These are phyloP conservation scores for Fremontodendron californicum DNA, from an alignment of 345 rosid species.

Conservation along the genomic window DNA sequence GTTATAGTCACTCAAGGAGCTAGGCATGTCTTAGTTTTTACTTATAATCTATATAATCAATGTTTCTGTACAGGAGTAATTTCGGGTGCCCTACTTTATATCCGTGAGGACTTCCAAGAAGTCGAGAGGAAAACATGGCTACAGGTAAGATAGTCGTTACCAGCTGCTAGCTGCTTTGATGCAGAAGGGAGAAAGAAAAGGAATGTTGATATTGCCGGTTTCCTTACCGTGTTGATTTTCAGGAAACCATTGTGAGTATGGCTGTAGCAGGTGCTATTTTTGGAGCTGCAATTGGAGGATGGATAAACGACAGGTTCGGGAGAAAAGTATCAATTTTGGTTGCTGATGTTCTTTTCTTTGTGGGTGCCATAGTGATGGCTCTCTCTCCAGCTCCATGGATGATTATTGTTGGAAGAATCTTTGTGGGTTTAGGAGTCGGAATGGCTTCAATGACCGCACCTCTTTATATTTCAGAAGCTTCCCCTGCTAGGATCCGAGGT, in stretches of 20 bases:
- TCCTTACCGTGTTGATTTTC: background rate
- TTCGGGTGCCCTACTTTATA: background rate
- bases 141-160: slow-evolving; percentile 35
- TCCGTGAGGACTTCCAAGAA: slow-evolving; percentile 40
- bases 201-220: background rate
- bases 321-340: slow-evolving; percentile 53
- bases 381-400: slow-evolving; percentile 63
- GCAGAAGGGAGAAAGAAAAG: background rate
- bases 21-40: background rate
- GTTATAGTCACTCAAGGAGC: background rate
- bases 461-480: no score
- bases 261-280: slow-evolving; percentile 82
- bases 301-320: slow-evolving; percentile 68
- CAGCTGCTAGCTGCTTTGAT: no score
- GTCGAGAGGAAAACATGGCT: slow-evolving; percentile 65
- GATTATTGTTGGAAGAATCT: slow-evolving; percentile 60
- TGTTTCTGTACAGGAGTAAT: background rate
- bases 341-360: slow-evolving; percentile 58
- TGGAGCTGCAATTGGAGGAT: slow-evolving; percentile 83
- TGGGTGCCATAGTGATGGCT: slow-evolving; percentile 74
- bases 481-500: no score
- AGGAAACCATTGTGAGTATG: slow-evolving; percentile 65
- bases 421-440: slow-evolving; percentile 86
- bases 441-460: no score
- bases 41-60: background rate